A percentile compares a stretch with the other conserved stretches of the same genome.
Evolutionary conservation across 169 alveolate genomes (phyloP).

Genomic region (Babesia caballi): DNA sequence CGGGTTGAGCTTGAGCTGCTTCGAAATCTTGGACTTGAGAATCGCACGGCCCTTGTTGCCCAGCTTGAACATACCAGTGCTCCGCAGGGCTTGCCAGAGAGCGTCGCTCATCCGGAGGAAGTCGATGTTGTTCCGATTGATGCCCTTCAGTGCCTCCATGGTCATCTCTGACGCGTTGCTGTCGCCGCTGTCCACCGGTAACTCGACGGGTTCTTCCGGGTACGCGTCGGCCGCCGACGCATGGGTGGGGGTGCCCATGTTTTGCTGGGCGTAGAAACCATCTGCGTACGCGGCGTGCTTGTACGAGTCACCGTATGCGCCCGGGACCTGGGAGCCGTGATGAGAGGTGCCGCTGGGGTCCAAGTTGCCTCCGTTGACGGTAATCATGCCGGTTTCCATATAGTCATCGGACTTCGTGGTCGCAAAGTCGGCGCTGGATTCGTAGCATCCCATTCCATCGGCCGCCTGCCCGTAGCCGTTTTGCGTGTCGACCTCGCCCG

Average conservation of each 20-base stretch:
- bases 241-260: not conserved
- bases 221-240: not conserved
- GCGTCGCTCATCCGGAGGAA: conserved; percentile 56
- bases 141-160: conserved; percentile 21
- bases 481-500: not conserved
- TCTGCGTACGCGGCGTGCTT: not conserved
- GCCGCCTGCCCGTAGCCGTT: not conserved
- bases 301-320: not conserved
- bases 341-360: not conserved
- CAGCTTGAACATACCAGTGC: conserved; percentile 63
- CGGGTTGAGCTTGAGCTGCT: conserved; percentile 58
- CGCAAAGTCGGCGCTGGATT: not conserved
- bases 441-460: not conserved
- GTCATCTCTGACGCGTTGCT: not conserved
- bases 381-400: not conserved
- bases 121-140: conserved; percentile 47
- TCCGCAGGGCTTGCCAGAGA: conserved; percentile 52
- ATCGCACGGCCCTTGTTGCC: conserved; percentile 66
- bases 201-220: not conserved
- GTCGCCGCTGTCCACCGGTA: not conserved
- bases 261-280: not conserved
- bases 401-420: not conserved
- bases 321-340: not conserved
- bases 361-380: not conserved
- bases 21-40: conserved; percentile 66